Evolutionary conservation across 2,329 filamentous ascomycete species (phyloP).

Genomic region (Exserohilum rostratum): DNA sequence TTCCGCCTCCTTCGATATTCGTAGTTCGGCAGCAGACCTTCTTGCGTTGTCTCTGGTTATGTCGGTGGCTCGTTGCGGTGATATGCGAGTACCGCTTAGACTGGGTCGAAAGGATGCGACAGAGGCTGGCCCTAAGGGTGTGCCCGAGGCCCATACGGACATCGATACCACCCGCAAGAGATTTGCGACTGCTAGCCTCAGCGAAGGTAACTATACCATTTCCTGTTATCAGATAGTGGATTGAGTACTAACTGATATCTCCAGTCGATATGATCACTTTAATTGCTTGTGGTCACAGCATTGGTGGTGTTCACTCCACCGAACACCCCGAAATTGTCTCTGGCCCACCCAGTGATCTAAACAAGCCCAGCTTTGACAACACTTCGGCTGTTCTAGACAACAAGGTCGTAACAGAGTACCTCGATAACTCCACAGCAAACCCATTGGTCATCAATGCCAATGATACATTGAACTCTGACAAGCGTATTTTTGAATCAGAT

Average conservation of each 20-base stretch:
- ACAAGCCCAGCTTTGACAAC: constrained; percentile 34
- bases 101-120: constrained; percentile 43
- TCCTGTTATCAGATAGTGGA: background rate
- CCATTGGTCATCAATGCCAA: constrained; percentile 36
- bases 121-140: constrained; percentile 34
- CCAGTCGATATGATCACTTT: constrained; percentile 34
- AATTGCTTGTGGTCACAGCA: constrained; percentile 45
- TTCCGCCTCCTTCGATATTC: constrained; percentile 29
- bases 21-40: constrained; percentile 37
- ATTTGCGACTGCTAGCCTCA: constrained; percentile 43
- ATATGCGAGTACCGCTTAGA: constrained; percentile 37
- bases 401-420: constrained; percentile 41
- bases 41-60: constrained; percentile 40
- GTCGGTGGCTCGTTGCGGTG: constrained; percentile 38
- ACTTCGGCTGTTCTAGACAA: constrained; percentile 35
- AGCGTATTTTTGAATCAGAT: constrained; percentile 40
- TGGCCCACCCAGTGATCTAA: constrained; percentile 22
- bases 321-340: constrained; percentile 42
- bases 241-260: background rate
- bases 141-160: constrained; percentile 42
- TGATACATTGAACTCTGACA: constrained; percentile 40
- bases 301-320: constrained; percentile 44
- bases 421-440: constrained; percentile 36
- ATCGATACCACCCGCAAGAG: constrained; percentile 34
- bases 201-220: constrained; percentile 24